A percentile compares a stretch with the other conserved stretches of the same genome.
These are phyloP conservation scores for Paracamarosporium sp. DNA, from an alignment of 2,329 filamentous ascomycete genomes.

Conservation along the genomic window DNA sequence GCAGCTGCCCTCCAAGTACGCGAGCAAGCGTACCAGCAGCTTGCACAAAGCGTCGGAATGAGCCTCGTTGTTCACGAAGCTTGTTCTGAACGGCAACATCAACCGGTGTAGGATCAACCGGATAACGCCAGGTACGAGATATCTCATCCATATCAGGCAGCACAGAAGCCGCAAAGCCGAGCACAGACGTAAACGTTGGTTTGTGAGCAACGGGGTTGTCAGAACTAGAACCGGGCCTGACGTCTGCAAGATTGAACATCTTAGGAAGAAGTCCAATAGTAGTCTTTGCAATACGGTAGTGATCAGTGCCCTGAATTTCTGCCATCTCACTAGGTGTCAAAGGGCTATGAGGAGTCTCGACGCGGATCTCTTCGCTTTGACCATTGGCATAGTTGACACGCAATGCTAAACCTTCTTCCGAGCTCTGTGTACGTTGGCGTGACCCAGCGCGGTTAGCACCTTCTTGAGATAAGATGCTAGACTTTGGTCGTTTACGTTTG, in stretches of 20 bases:
- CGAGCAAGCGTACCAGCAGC: constrained; percentile 65
- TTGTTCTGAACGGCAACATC: constrained; percentile 63
- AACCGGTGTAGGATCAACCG: constrained; percentile 60
- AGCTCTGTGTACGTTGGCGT: constrained; percentile 56
- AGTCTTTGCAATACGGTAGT: constrained; percentile 63
- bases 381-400: constrained; percentile 66
- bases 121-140: constrained; percentile 64
- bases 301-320: constrained; percentile 60
- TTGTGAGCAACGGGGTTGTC: constrained; percentile 46
- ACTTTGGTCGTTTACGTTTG: constrained; percentile 65
- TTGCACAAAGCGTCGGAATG: constrained; percentile 67
- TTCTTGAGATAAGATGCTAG: constrained; percentile 39
- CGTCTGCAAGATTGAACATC: constrained; percentile 59
- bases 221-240: constrained; percentile 16
- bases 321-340: constrained; percentile 50
- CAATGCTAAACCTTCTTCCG: constrained; percentile 57
- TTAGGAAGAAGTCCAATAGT: constrained; percentile 62
- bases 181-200: constrained; percentile 48
- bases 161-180: constrained; percentile 49
- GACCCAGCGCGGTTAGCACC: constrained; percentile 53
- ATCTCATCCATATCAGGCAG: constrained; percentile 65
- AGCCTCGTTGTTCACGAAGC: constrained; percentile 62
- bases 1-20: constrained; percentile 61
- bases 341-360: constrained; percentile 46
- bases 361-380: constrained; percentile 64